These are phyloP conservation scores for Daphne laureola DNA, from an alignment of 441 rosid species.

Conservation along the genomic window DNA sequence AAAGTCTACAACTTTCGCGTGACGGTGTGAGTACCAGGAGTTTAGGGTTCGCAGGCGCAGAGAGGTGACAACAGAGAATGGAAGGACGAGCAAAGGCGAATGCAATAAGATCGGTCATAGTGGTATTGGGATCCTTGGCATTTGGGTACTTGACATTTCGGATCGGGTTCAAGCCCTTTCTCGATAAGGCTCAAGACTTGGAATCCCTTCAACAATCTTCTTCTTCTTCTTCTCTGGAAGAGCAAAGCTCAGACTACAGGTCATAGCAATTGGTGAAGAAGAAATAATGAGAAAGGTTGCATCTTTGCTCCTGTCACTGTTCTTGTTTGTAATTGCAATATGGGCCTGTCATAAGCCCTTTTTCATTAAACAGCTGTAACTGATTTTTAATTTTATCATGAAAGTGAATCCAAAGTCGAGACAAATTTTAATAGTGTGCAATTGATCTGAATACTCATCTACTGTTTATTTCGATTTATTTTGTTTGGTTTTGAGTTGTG, in stretches of 20 bases:
- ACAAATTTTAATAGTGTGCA: no score
- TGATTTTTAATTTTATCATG: no score
- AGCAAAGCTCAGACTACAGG: conserved; percentile 8
- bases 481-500: no score
- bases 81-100: conserved; percentile 27
- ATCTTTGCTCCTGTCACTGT: neutral
- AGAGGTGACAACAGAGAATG: conserved; percentile 3
- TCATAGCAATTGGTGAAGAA: neutral
- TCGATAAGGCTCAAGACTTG: conserved; percentile 28
- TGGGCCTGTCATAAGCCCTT: no score
- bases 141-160: conserved; percentile 47
- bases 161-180: conserved; percentile 52
- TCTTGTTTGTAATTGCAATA: no score
- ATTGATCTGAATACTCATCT: no score
- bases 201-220: conserved; percentile 15
- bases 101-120: conserved; percentile 37
- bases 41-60: neutral
- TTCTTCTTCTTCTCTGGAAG: conserved; percentile 2
- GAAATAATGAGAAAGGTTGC: neutral
- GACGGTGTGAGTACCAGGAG: no score
- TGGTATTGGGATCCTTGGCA: conserved; percentile 49
- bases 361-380: no score
- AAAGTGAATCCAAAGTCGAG: no score
- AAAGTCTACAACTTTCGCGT: no score
- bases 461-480: no score